These are phyloP conservation scores for Saturnispora saitoi DNA, from an alignment of 805 yeast species.

Conservation along the genomic window DNA sequence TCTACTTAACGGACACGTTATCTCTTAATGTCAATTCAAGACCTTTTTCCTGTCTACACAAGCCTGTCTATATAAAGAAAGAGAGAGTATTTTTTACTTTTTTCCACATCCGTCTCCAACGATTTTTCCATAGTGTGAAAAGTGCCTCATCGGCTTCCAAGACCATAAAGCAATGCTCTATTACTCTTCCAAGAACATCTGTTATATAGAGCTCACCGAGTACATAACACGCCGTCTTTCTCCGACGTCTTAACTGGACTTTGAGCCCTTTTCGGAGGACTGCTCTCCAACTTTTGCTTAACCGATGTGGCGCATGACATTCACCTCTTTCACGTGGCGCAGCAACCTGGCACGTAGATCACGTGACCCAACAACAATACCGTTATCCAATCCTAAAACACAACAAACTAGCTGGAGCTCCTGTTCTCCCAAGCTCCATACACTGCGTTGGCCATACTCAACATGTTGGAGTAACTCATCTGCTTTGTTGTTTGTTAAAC, in stretches of 20 bases:
- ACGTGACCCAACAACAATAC: conserved; percentile 5
- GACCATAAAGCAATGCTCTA: neutral
- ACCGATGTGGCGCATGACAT: conserved; percentile 8
- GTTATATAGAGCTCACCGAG: neutral
- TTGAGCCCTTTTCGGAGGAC: neutral
- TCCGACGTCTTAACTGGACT: neutral
- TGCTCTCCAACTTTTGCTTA: neutral
- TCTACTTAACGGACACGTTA: neutral
- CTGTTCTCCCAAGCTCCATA: neutral
- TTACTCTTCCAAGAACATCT: neutral
- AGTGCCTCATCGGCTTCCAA: conserved; percentile 1
- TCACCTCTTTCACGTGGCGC: conserved; percentile 9
- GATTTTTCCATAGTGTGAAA: neutral
- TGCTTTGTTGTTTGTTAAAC: neutral
- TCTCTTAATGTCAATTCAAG: neutral
- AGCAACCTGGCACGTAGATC: conserved; percentile 2
- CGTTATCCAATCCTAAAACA: neutral
- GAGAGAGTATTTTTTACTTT: neutral
- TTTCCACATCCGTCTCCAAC: neutral
- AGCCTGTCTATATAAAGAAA: too few relatives aligned
- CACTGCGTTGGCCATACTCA: neutral
- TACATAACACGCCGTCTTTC: neutral
- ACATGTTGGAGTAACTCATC: neutral
- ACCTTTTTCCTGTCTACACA: too few relatives aligned
- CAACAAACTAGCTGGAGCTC: neutral